Evolutionary conservation across 768 basidiomycete species (phyloP), one percentile per base, ranked within the genome.

Genomic region (Cyclocybe cylindracea): DNA sequence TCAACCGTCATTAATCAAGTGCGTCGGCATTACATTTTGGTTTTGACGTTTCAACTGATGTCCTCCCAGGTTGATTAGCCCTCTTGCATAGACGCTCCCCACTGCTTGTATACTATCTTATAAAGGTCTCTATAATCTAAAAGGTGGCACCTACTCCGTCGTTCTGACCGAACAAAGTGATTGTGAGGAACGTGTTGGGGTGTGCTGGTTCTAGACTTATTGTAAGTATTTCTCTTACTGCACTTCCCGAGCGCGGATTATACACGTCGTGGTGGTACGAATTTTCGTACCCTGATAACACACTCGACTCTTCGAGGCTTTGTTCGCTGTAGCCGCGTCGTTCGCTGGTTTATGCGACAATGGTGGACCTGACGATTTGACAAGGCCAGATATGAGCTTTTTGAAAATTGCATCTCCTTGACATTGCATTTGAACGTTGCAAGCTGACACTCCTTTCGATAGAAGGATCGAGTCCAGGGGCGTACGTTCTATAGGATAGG

Each of bases 1-100:
- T 31, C 92, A 94, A 61, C 95, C 95, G 14, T 94, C 93, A 36
- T 76, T 98, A 64, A 96, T 96, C 72, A 95, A 97, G 94, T 96
- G 48, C 62, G 91, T 82, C 45, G 24, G 14, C 48, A 37, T 44
- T 3, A 19, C 46, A 5, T 16, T 41, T 38, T 36, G 37, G 42
- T 9, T 19, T 16, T 38, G 32, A 53, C 39, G 18, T n/a, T 44
- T 35, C 60, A 31, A 35, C 59, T 54, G 40, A 41, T 45, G 10
- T 60, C 31, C n/a, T 47, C 42, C 19, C 63, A 97, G 94, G 75
- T 82, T 97, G 65, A 91, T 97, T 72, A 95, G 91, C 68, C 94
- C 94, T 18, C 84, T 96, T 61, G 94, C 94, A 65, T 97, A 85
- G 60, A 54, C 39, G 47, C 43, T 38, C 45, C 48, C 31, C 60